These are phyloP conservation scores for Blastobotrys capitulatus DNA, from an alignment of 1,139 yeast species.

Conservation along the genomic window DNA sequence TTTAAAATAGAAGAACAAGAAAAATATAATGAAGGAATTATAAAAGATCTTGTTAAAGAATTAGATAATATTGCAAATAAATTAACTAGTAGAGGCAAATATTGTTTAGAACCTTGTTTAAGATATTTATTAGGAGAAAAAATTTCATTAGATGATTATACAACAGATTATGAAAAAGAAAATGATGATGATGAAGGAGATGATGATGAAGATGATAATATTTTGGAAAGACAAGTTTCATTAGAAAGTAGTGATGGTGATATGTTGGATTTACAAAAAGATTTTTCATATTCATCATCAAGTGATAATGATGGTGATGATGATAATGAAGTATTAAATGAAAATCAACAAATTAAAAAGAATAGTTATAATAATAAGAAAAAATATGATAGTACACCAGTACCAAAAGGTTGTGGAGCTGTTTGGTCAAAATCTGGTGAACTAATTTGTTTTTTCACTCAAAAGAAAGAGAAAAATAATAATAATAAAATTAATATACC, in stretches of 20 bases:
- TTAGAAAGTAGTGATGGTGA: conserved; percentile 13
- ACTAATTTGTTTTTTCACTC: conserved; percentile 77
- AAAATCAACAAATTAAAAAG: conserved; percentile 14
- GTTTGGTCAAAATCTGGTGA: conserved; percentile 77
- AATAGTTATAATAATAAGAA: background rate
- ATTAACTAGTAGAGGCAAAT: conserved; percentile 52
- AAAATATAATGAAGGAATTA: conserved; percentile 47
- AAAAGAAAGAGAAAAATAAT: conserved; percentile 29
- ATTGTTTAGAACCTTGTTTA: conserved; percentile 73
- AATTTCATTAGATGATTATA: conserved; percentile 31
- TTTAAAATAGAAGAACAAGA: conserved; percentile 75
- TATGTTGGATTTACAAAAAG: conserved; percentile 11
- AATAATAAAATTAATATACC: background rate
- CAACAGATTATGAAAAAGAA: too few relatives aligned
- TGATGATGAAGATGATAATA: conserved; percentile 17
- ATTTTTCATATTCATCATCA: conserved; percentile 19
- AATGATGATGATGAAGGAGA: conserved; percentile 15
- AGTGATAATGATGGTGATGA: conserved; percentile 25
- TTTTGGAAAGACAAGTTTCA: background rate
- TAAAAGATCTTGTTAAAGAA: conserved; percentile 45
- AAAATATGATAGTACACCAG: conserved; percentile 74
- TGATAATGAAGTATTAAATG: too few relatives aligned
- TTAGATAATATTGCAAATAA: conserved; percentile 53
- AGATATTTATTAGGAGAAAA: conserved; percentile 79
- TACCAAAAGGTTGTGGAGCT: conserved; percentile 93